Evolutionary conservation across 441 rosid genomes (phyloP), one percentile per base, ranked within the genome.

Genomic region (Pelargonium myrrhifolium): DNA sequence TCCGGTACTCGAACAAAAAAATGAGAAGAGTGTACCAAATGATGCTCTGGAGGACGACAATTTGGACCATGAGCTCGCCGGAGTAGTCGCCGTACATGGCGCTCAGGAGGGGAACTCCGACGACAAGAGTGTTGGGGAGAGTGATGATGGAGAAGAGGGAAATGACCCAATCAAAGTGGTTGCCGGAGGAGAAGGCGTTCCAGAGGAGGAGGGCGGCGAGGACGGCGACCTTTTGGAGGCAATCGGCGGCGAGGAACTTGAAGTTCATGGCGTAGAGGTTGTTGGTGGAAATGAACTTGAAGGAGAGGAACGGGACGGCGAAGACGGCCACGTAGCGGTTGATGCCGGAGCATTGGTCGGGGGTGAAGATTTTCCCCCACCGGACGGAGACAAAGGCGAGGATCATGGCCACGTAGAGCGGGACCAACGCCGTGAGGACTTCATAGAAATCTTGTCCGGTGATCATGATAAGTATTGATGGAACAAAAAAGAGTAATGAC

Each of bases 291-390:
- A 91, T 91, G 87, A 91, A 89, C 76, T 87, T 90, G 71, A 91
- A 91, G 26, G 92, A 87, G n/a, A 89, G 88, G 15, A 89, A 78
- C 0, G 97, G 97, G 63, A 91, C 92, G 0, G 93, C 96, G 37
- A 93, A 93, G 6, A 87, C 85, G 1, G 98, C 97, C 6, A 93
- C 98, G 31, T 90, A 93, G 40, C 96, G 89, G 80, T 90, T 93
- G 72, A 93, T 93, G 8, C 98, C 98, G 2, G 98, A 85, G 74
- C 96, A 93, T 45, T 93, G 98, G 65, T 87, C 89, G 0, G 96
- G 89, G 1, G 93, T 83, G 81, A 92, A 88, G 71, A 92, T 87
- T 65, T 86, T 88, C 96, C 96, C 87, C 96, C 97, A 87, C 56
- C 89, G 76, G 21, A 90, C 96, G 9, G 97, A 90, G 20, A 92